phyloP scores from a whole-genome alignment of 768 basidiomycete genomes.

The Sistotremastrum suecicum region DNA sequence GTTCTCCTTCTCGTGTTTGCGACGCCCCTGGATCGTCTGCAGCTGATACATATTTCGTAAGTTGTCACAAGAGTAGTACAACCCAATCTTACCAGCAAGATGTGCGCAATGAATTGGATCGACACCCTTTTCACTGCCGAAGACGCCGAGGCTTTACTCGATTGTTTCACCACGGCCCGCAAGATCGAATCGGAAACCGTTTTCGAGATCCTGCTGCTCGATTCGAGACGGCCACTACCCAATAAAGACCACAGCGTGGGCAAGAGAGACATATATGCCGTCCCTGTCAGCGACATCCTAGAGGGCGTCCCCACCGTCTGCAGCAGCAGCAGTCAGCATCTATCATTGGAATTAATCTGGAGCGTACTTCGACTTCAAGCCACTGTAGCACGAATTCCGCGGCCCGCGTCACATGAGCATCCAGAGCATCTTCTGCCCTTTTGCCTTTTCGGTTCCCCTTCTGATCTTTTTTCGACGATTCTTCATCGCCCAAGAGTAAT shows the following conservation, averaged over 20 bases:
- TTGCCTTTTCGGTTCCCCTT: too few species aligned
- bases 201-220: conserved; percentile 17
- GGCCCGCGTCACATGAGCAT: conserved; percentile 35
- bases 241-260: conserved; percentile 72
- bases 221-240: conserved; percentile 15
- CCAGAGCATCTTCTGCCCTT: conserved; percentile 3
- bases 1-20: not conserved
- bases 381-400: conserved; percentile 46
- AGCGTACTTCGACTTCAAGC: conserved; percentile 31
- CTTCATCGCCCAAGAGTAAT: conserved; percentile 23
- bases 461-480: too few species aligned
- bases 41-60: not conserved
- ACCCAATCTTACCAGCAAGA: conserved; percentile 44
- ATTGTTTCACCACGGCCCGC: conserved; percentile 51
- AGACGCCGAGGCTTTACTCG: conserved; percentile 39
- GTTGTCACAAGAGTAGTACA: not conserved
- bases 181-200: conserved; percentile 24
- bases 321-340: conserved; percentile 22
- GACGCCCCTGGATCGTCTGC: not conserved
- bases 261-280: conserved; percentile 50
- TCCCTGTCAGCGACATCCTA: conserved; percentile 27
- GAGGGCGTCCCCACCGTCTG: not conserved
- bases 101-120: conserved; percentile 59
- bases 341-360: conserved; percentile 7
- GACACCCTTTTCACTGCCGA: conserved; percentile 53